Percentiles rank a stretch among this genome's conserved stretches.
phyloP scores from a whole-genome alignment of 116 monocot genomes.

The Trichopus zeylanicus region DNA sequence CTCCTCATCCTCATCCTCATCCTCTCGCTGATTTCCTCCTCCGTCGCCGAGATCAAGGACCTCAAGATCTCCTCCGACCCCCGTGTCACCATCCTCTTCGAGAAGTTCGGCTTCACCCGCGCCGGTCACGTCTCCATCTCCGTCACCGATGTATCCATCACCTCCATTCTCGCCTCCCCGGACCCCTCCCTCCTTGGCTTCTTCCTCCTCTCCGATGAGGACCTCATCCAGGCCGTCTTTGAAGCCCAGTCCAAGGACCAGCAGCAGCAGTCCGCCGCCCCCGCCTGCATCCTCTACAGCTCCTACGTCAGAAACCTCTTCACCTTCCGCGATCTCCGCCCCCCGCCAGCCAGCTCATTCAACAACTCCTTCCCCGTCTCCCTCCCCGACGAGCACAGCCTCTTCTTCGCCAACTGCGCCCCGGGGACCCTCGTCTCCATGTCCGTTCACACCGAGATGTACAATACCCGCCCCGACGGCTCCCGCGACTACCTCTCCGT shows the following conservation, averaged over 20 bases:
- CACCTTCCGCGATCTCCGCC: constrained; percentile 47
- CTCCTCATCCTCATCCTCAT: constrained; percentile 9
- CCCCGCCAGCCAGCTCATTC: constrained; percentile 8
- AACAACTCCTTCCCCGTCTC: constrained; percentile 51
- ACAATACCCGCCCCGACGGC: constrained; percentile 41
- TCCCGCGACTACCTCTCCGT: constrained; percentile 69
- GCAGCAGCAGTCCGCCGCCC: constrained; percentile 15
- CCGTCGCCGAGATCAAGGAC: constrained; percentile 57
- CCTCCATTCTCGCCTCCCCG: constrained; percentile 26
- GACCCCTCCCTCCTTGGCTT: constrained; percentile 65
- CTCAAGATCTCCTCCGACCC: constrained; percentile 46
- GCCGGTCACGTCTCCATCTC: constrained; percentile 36
- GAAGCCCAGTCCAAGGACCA: constrained; percentile 13
- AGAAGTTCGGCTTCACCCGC: constrained; percentile 71
- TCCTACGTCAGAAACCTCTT: constrained; percentile 47
- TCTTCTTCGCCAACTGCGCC: constrained; percentile 78
- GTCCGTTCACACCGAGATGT: constrained; percentile 77
- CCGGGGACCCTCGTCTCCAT: constrained; percentile 56
- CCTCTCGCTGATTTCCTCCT: constrained; percentile 12
- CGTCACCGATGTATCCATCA: constrained; percentile 30
- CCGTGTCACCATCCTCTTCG: constrained; percentile 64
- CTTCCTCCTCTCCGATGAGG: constrained; percentile 76
- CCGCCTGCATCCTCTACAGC: constrained; percentile 48
- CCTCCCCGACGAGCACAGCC: constrained; percentile 74
- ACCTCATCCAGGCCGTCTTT: constrained; percentile 51